Evolutionary conservation across 2,329 filamentous ascomycete species (phyloP).

Genomic region (Cucurbitaria berberidis): DNA sequence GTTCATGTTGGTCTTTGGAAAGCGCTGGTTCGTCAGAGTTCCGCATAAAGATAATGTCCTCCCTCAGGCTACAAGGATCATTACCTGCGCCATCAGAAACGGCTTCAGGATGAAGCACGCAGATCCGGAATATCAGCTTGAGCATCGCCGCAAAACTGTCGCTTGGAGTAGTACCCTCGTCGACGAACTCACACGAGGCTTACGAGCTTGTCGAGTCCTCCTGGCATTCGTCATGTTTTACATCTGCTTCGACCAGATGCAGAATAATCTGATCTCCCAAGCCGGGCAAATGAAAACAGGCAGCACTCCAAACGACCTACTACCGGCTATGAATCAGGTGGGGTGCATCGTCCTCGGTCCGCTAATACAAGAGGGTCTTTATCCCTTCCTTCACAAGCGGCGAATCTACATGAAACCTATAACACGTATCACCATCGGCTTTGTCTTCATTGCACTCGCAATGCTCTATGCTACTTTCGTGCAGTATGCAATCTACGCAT

Average conservation of each 20-base stretch:
- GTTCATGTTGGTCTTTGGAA: slow-evolving; percentile 55
- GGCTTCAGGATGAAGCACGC: slow-evolving; percentile 36
- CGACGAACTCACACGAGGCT: slow-evolving; percentile 34
- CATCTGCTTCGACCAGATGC: slow-evolving; percentile 49
- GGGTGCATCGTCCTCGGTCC: slow-evolving; percentile 44
- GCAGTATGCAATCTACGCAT: slow-evolving; percentile 42
- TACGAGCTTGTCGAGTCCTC: slow-evolving; percentile 43
- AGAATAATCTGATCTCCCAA: slow-evolving; percentile 49
- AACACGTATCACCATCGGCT: slow-evolving; percentile 40
- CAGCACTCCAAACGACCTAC: slow-evolving; percentile 45
- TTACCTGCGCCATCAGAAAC: slow-evolving; percentile 34
- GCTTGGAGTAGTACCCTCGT: slow-evolving; percentile 37
- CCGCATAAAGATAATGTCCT: slow-evolving; percentile 32
- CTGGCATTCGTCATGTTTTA: slow-evolving; percentile 45
- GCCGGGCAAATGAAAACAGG: slow-evolving; percentile 44
- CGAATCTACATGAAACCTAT: slow-evolving; percentile 39
- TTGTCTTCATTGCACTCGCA: slow-evolving; percentile 33
- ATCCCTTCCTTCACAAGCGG: slow-evolving; percentile 35
- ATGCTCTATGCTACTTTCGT: slow-evolving; percentile 42
- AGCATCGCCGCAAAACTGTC: slow-evolving; percentile 26
- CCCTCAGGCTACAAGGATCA: slow-evolving; percentile 31
- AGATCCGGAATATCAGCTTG: slow-evolving; percentile 33
- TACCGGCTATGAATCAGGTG: slow-evolving; percentile 41
- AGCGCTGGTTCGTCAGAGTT: slow-evolving; percentile 24
- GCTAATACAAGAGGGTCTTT: slow-evolving; percentile 36